phyloP scores from a whole-genome alignment of 2,329 filamentous ascomycete species.

The Claviceps fusiformis region DNA sequence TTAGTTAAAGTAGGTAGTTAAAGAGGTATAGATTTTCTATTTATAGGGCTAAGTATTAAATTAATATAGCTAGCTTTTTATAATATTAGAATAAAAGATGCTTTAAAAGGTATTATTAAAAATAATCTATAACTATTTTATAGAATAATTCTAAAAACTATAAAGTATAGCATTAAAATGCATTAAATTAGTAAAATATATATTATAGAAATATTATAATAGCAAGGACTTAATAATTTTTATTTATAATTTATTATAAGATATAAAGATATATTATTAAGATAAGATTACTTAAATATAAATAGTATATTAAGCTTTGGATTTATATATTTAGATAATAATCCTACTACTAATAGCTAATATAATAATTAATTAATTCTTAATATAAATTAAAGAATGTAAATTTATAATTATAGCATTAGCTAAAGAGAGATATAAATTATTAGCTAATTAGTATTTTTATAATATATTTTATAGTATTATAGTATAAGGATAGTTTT shows the following conservation, averaged over 20 bases:
- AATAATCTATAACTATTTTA: not conserved
- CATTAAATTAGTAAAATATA: no score
- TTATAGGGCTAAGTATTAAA: not conserved
- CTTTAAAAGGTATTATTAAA: not conserved
- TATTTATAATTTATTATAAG: not conserved
- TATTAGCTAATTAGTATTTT: no score
- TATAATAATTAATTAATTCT: not conserved
- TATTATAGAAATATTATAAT: not conserved
- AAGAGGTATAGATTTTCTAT: not conserved
- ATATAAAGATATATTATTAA: not conserved
- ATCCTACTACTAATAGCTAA: not conserved
- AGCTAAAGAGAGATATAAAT: no score
- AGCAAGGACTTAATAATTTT: not conserved
- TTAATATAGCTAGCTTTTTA: not conserved
- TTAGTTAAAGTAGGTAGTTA: not conserved
- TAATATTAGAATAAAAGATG: not conserved
- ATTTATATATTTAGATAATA: not conserved
- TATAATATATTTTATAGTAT: no score
- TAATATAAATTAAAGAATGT: not conserved
- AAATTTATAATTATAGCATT: no score
- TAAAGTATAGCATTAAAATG: not conserved
- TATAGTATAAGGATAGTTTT: no score
- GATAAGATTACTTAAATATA: not conserved
- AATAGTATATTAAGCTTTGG: not conserved
- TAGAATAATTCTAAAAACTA: not conserved